Conservation (phyloP, 129 eudicot genomes). For the Artemisia tridentata region DNA sequence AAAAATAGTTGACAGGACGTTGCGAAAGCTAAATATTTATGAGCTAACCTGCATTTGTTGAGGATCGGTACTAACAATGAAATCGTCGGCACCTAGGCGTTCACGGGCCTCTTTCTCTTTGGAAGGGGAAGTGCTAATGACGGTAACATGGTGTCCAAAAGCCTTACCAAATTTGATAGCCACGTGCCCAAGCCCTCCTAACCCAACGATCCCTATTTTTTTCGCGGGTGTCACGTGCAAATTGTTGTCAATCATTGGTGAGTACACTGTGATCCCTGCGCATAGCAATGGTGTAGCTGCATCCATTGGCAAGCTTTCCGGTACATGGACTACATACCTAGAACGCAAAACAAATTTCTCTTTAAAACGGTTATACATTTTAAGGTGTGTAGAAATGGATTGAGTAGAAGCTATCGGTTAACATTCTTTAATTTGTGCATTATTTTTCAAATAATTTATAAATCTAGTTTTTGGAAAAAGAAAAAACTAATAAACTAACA, state of each 20-base stretch:
- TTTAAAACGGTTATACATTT: neutral
- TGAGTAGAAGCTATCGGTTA: no score
- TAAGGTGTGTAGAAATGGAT: neutral
- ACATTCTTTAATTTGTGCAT: no score
- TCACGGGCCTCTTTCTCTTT: slow-evolving; percentile 71
- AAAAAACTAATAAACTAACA: no score
- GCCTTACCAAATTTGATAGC: slow-evolving; percentile 89
- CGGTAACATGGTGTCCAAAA: slow-evolving; percentile 83
- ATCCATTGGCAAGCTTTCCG: slow-evolving; percentile 72
- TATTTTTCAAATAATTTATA: no score
- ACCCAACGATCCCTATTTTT: slow-evolving; percentile 66
- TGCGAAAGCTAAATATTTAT: neutral
- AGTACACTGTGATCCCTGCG: slow-evolving; percentile 85
- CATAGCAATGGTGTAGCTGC: slow-evolving; percentile 83
- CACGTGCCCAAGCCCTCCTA: slow-evolving; percentile 87
- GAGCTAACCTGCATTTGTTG: slow-evolving; percentile 70
- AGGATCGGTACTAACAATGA: slow-evolving; percentile 57
- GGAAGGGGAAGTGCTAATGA: slow-evolving; percentile 84
- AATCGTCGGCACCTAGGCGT: slow-evolving; percentile 72
- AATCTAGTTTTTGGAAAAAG: no score
- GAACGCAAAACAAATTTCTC: neutral
- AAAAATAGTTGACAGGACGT: neutral
- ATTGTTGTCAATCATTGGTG: slow-evolving; percentile 50
- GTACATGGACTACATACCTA: slow-evolving; percentile 70
- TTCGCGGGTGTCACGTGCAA: slow-evolving; percentile 44